Evolutionary conservation across 371 early-diverging fungal genomes (phyloP), one percentile per base, ranked within the genome.

Genomic region (Rhizomucor pusillus): DNA sequence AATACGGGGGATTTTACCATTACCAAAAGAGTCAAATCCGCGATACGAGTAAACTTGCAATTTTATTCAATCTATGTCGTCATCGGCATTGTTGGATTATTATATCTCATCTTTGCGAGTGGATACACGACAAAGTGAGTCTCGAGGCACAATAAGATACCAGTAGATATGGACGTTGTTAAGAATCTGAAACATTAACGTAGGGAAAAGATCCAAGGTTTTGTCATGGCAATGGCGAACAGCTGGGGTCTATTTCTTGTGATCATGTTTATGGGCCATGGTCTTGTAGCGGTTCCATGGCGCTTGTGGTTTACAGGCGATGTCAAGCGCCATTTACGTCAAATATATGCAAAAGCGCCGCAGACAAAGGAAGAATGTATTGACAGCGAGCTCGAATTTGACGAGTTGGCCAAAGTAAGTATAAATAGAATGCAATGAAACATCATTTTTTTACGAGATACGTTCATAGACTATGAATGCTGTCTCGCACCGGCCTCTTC

Each of bases 211-310:
- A 72, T 97, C 35, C 74, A 87, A 34, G 89, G 86, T 10, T 86
- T 91, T 52, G 80, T 92, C 18, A 97, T 97, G 91, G 95, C 96
- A 0, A 83, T 88, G 49, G 90, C 93, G 25, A 95, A 96, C 67
- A 92, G 91, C 53, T 95, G 92, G 90, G 97, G 97, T 48, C 71
- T 97, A 34, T 71, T 93, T 13, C 80, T 94, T 16, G 87, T 90
- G 10, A 87, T 93, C 45, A 68, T 90, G 1, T 88, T 95, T 66
- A 87, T 97, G 86, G 94, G 95, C 1, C 90, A 93, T 70, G 97
- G 97, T 3, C 74, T 95, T 44, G 94, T 97, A 0, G 87, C 90
- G 19, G 78, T 94, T 14, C 97, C 97, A 25, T 79, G 96, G 36
- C 71, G 77, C 49, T 67, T 95, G 37, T 96, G 95, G 95, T 84